Evolutionary conservation across 768 basidiomycete genomes (phyloP).

Genomic region (Lanmaoa rubissima): DNA sequence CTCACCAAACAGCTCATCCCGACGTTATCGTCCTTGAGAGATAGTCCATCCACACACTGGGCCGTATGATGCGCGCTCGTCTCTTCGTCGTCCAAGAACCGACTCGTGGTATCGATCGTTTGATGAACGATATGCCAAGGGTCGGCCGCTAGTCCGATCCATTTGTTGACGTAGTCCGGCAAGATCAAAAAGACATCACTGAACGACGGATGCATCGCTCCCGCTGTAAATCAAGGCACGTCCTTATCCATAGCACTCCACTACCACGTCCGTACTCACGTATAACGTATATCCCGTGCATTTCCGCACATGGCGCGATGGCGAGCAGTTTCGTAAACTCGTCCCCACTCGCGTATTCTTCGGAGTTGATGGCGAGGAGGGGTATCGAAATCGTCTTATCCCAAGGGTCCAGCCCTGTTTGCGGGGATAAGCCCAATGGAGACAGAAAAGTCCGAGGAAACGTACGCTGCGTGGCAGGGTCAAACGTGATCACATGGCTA

Average conservation of each 20-base stretch:
- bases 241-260: background rate
- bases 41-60: slow-evolving; percentile 2
- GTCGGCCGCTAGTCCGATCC: slow-evolving; percentile 23
- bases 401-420: slow-evolving; percentile 29
- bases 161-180: slow-evolving; percentile 27
- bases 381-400: slow-evolving; percentile 28
- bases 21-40: slow-evolving; percentile 5
- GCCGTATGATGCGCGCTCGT: background rate
- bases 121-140: slow-evolving; percentile 17
- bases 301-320: slow-evolving; percentile 20
- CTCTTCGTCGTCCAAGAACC: slow-evolving; percentile 18
- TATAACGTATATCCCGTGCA: slow-evolving; percentile 13
- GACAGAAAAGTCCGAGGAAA: slow-evolving; percentile 15
- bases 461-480: slow-evolving; percentile 27
- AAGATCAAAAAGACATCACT: slow-evolving; percentile 36
- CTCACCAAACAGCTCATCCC: slow-evolving; percentile 6
- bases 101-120: slow-evolving; percentile 19
- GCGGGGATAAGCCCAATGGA: slow-evolving; percentile 16
- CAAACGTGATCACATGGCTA: slow-evolving; percentile 27
- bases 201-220: slow-evolving; percentile 35
- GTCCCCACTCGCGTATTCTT: slow-evolving; percentile 38
- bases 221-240: slow-evolving; percentile 14
- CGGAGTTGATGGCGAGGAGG: slow-evolving; percentile 41
- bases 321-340: slow-evolving; percentile 35
- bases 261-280: background rate